Evolutionary conservation across 495 filamentous ascomycete species (phyloP), one percentile per base, ranked within the genome.

Genomic region (Penicillium herquei): DNA sequence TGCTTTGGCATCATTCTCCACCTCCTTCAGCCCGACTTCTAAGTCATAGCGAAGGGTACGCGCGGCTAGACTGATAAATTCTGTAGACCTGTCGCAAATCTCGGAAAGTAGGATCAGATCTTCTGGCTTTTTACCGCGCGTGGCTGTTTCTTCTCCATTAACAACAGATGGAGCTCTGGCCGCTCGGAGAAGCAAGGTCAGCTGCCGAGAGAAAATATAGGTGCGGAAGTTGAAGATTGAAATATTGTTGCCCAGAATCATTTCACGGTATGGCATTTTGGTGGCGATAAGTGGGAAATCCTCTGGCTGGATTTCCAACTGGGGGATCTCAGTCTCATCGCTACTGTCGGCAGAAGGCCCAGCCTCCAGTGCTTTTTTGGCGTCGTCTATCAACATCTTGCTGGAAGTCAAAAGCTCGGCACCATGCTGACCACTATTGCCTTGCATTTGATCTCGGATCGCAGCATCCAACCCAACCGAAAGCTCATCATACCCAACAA

Each of bases 151-250:
- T 9, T 55, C 64, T 17, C 52, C 63, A 52, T 26, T 26, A 26
- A 37, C 39, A 26, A 74, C 39, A 18, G 65, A 76, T 13, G 72
- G 66, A 9, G 81, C 79, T 67, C 91, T 94, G 12, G 87, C 91
- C 10, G 96, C 81, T 34, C 94, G 86, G 18, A 96, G 81, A 9
- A 97, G 78, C 3, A 98, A 70, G 12, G 86, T 83, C 62, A 96
- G 81, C 64, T 99, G 94, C 26, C 94, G 82, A 18, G 90, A 87
- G 73, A 97, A 98, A 10, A 99, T 81, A 67, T 99, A 99, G 58
- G 87, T 92, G 55, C 88, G 83, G 70, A 99, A 98, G 68, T 99
- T 94, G 62, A 97, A 98, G 11, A 95, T 78, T n/a, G 94, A 98
- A 31, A 98, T 95, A 58, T 95, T 87, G 71, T 91, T 98, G n/a